Evolutionary conservation across 495 filamentous ascomycete species (phyloP), one percentile per base, ranked within the genome.

Genomic region (Neurospora discreta): DNA sequence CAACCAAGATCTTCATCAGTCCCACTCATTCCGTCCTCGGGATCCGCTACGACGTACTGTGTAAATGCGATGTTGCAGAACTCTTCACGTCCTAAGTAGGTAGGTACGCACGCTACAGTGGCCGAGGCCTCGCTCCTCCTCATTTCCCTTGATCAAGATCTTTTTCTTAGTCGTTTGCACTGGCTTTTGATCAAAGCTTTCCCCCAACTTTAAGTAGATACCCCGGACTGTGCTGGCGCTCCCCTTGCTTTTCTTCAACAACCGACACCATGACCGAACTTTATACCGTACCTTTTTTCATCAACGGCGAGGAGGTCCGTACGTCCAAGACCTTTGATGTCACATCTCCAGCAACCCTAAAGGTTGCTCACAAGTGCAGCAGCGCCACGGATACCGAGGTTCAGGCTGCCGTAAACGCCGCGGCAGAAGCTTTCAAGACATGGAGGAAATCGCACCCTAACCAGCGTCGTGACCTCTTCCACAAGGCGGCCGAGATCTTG

Each of bases 401-500:
- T 69, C 77, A 83, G 38, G 78, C 82, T 11, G 92, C 92, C 39
- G 81, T 93, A 36, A 81, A 87, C 33, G 84, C 90, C 2, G 92
- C 93, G 0, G 81, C 88, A 42, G 84, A 83, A 11, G 93, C 94
- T 5, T 91, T 93, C 79, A 85, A 86, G 44, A 79, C 86, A 72
- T 97, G 94, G 94, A 83, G 83, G 72, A 84, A 88, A 69, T 87
- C 86, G 0, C 87, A 87, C 68, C 86, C 90, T 16, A 80, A 83
- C 40, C 75, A 83, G 41, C 90, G 92, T 39, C 88, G 92, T 67
- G 87, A 92, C 74, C 88, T 97, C 74, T 81, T 97, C 70, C 79
- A 90, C 68, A 89, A 88, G 76, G 90, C 90, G 33, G 90, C 91
- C 23, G 88, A 91, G 20, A 82, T 94, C 72, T 83, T 97, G 74